Conservation (phyloP, 2,329 filamentous ascomycete genomes). For the Apiospora rasikravindrae region DNA sequence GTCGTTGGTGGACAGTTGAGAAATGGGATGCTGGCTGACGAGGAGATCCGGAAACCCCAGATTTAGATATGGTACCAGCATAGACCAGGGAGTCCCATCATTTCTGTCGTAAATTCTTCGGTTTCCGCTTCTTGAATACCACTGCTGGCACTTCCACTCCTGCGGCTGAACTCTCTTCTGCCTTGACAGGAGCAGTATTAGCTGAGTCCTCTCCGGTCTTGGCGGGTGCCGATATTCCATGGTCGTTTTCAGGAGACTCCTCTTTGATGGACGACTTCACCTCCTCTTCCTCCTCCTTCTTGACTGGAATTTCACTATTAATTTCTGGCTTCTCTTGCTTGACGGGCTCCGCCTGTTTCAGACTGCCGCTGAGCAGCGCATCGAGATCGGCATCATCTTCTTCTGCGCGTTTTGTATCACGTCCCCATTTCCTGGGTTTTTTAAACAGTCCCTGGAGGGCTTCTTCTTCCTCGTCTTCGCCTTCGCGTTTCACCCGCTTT, state of each 20-base stretch:
- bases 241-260: conserved; percentile 42
- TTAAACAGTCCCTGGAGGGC: conserved; percentile 65
- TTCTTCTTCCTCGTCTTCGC: conserved; percentile 57
- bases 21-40: neutral
- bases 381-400: conserved; percentile 65
- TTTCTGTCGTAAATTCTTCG: conserved; percentile 67
- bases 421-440: conserved; percentile 60
- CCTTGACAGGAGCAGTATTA: conserved; percentile 26
- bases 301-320: conserved; percentile 26
- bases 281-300: conserved; percentile 28
- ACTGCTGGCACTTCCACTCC: conserved; percentile 50
- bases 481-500: conserved; percentile 54
- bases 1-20: neutral
- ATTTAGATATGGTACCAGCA: neutral
- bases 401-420: conserved; percentile 55
- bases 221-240: conserved; percentile 25
- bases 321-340: conserved; percentile 37
- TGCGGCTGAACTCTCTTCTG: conserved; percentile 27
- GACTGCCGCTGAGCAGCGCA: conserved; percentile 54
- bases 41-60: neutral
- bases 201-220: conserved; percentile 39
- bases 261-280: conserved; percentile 45
- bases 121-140: conserved; percentile 82
- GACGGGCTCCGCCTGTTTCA: conserved; percentile 34
- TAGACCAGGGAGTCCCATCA: conserved; percentile 37